Base-by-base conservation (phyloP, 2,329 filamentous ascomycete genomes). In the Fusarium circinatum region DNA sequence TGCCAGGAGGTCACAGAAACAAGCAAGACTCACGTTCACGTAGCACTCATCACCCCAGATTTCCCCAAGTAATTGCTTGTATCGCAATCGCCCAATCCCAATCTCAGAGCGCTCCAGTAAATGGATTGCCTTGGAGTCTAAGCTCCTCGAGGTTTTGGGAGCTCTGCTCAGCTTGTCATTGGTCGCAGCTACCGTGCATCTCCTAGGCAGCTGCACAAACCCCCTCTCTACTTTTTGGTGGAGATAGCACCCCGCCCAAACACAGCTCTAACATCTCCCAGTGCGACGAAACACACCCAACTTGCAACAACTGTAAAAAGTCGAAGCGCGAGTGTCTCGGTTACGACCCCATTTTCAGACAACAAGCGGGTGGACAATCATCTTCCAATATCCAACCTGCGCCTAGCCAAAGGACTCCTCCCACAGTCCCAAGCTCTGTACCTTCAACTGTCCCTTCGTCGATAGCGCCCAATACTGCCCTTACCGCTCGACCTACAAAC, bases 231-330 rank as follows among this genome's bases (percentile, higher is more conserved):
- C 73, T 56, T 65, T 65, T 49, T 59, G 62, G 74, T 75, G 74
- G 75, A 73, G 74, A 65, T 73, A 70, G 54, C 52, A 66, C 62
- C 74, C 67, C 63, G 58, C 67, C 60, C 67, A 59, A 59, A 66
- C 62, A 70, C 58, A 64, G 59, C 71, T 77, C 76, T 81, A 78
- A 78, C 76, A 70, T 74, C 68, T 76, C 65, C 69, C 76, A 76
- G 96, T 99, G 96, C 85, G 96, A 98, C 89, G 96, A 99, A 87
- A 91, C 91, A 70, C 95, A 98, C 83, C 96, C 96, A 28, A 91
- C 92, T 68, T 99, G 96, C 87, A 92, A 94, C 84, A 94, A 96
- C 80, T 96, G 94, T 85, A 92, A 92, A 80, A 96, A 96, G 83
- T 95, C 93, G 76, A 96, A 96, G 84, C 93, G 94, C 79, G 93